Evolutionary conservation across 345 rosid species (phyloP).

Genomic region (Populus ilicifolia): DNA sequence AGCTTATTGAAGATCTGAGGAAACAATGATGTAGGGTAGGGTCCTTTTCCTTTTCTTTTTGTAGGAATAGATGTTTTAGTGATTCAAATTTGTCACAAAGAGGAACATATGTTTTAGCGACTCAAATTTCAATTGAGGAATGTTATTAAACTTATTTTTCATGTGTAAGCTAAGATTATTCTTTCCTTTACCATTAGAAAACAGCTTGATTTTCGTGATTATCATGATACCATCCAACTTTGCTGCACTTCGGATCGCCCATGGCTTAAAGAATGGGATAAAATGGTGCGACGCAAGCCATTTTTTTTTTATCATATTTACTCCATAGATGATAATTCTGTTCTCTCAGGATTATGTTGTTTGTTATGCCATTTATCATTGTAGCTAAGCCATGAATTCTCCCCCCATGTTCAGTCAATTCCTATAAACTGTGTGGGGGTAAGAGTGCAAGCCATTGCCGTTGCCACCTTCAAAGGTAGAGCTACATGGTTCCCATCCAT

Average conservation of each 20-base stretch:
- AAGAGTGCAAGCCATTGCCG: not conserved
- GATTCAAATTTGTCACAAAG: too few species aligned
- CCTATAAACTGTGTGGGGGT: not conserved
- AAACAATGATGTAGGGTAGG: too few species aligned
- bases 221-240: not conserved
- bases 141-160: too few species aligned
- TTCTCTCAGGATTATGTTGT: not conserved
- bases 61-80: too few species aligned
- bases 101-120: too few species aligned
- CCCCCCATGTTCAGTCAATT: too few species aligned
- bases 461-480: not conserved
- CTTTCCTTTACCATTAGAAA: not conserved
- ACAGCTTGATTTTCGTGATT: not conserved
- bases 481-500: not conserved
- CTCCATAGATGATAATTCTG: not conserved
- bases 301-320: too few species aligned
- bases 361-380: not conserved
- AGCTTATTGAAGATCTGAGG: constrained; percentile 41
- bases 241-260: not conserved
- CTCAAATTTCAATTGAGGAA: too few species aligned
- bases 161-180: too few species aligned
- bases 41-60: too few species aligned
- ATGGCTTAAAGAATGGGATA: not conserved
- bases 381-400: too few species aligned
- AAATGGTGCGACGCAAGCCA: not conserved